Evolutionary conservation across 1,139 yeast genomes (phyloP).

Genomic region (Pichia sp.): DNA sequence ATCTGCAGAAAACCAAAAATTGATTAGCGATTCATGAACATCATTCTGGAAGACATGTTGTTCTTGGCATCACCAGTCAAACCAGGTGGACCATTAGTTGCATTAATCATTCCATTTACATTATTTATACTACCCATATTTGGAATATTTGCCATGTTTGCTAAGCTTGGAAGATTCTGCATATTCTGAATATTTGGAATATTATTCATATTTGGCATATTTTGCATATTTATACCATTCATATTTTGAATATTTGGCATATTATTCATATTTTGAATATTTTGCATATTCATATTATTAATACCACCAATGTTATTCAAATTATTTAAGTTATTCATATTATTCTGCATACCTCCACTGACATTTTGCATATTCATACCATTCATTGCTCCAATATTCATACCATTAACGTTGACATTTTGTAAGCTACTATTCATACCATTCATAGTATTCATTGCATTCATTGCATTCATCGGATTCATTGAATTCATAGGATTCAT

Average conservation of each 20-base stretch:
- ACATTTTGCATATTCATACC: no score
- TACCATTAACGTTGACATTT: no score
- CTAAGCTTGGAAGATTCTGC: not conserved
- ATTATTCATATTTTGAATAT: constrained; percentile 4
- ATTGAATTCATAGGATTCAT: constrained; percentile 5
- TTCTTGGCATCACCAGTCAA: constrained; percentile 5
- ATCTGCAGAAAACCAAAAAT: not conserved
- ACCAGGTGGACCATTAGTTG: constrained; percentile 10
- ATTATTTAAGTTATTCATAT: not conserved
- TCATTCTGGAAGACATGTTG: constrained; percentile 6
- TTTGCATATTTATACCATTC: not conserved
- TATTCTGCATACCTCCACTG: not conserved
- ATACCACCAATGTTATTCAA: not conserved
- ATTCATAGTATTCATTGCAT: constrained; percentile 4
- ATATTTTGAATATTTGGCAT: not conserved
- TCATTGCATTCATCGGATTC: constrained; percentile 3
- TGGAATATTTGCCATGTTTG: not conserved
- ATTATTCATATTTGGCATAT: no score
- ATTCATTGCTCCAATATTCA: not conserved
- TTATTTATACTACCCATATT: not conserved
- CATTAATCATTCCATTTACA: no score
- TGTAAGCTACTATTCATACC: not conserved
- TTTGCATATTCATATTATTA: constrained; percentile 3
- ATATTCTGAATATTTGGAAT: not conserved
- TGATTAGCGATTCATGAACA: constrained; percentile 10